phyloP scores from a whole-genome alignment of 257 asterid genomes.

The Rubia yunnanensis region DNA sequence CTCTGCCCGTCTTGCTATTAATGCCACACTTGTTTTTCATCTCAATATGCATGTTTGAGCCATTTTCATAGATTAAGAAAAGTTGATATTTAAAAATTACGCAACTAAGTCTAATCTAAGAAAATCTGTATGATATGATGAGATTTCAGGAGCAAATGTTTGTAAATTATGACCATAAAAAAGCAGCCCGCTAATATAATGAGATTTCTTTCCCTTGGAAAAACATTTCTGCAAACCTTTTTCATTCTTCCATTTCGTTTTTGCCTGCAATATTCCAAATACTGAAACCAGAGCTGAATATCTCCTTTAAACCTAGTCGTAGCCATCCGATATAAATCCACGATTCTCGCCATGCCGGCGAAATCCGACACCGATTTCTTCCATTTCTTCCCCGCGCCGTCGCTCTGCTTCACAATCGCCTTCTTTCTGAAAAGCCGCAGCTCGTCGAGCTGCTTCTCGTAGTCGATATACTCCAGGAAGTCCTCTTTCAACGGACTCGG shows the following conservation, averaged over 20 bases:
- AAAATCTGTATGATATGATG: too few species aligned
- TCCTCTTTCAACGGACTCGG: constrained; percentile 78
- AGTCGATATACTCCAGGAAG: constrained; percentile 59
- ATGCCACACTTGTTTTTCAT: too few species aligned
- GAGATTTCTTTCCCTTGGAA: background rate
- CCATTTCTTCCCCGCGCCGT: constrained; percentile 32
- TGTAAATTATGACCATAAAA: too few species aligned
- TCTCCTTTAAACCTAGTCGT: constrained; percentile 89
- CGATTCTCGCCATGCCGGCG: constrained; percentile 65
- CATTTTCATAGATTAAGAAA: too few species aligned
- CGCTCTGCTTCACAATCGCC: constrained; percentile 17
- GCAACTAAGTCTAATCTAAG: too few species aligned
- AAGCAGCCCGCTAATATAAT: too few species aligned
- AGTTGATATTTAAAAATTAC: too few species aligned
- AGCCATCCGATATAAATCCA: constrained; percentile 64
- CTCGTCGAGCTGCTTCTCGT: constrained; percentile 69
- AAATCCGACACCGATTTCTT: constrained; percentile 64
- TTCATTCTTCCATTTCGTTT: constrained; percentile 74
- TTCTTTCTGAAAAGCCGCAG: constrained; percentile 67
- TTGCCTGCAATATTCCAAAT: constrained; percentile 73
- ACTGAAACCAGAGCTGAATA: constrained; percentile 83
- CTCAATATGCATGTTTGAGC: too few species aligned
- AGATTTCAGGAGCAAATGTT: too few species aligned
- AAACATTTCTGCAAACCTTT: constrained; percentile 34
- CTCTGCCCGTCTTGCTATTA: too few species aligned